Percentiles rank a stretch among this genome's conserved stretches.
Evolutionary conservation across 805 yeast species (phyloP).

Genomic region (Vanderwaltozyma verrucispora): DNA sequence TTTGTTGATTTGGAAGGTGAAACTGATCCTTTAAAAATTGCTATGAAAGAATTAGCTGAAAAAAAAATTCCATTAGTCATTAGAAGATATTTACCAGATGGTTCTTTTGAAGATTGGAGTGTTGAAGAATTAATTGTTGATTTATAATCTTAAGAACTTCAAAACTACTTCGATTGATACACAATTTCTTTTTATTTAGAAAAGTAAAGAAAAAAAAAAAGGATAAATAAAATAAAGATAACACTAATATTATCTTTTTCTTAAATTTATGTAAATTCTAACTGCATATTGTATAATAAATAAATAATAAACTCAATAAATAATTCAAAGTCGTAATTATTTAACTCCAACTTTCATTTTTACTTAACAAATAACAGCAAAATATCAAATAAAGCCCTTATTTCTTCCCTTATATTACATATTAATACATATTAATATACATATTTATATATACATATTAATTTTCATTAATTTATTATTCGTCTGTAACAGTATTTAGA

Average conservation of each 20-base stretch:
- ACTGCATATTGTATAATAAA: neutral
- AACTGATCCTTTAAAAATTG: slow-evolving; percentile 96
- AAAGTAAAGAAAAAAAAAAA: slow-evolving; percentile 1
- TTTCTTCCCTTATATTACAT: neutral
- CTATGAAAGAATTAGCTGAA: slow-evolving; percentile 93
- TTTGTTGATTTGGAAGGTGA: slow-evolving; percentile 97
- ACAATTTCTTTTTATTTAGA: no score
- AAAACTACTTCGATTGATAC: no score
- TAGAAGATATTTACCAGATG: slow-evolving; percentile 94
- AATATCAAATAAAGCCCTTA: no score
- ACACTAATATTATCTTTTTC: neutral
- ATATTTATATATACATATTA: no score
- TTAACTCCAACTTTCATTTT: no score
- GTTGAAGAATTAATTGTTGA: slow-evolving; percentile 95
- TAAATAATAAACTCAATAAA: no score
- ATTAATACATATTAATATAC: no score
- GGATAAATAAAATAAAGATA: neutral
- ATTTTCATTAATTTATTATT: neutral
- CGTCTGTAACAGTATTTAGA: slow-evolving; percentile 37
- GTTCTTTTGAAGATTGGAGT: slow-evolving; percentile 97
- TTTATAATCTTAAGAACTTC: slow-evolving; percentile 37
- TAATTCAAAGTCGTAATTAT: no score
- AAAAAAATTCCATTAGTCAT: slow-evolving; percentile 91
- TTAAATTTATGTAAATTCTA: no score
- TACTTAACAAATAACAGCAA: no score